Conservation (phyloP, 805 yeast species). For the Kuraishia hungarica region DNA sequence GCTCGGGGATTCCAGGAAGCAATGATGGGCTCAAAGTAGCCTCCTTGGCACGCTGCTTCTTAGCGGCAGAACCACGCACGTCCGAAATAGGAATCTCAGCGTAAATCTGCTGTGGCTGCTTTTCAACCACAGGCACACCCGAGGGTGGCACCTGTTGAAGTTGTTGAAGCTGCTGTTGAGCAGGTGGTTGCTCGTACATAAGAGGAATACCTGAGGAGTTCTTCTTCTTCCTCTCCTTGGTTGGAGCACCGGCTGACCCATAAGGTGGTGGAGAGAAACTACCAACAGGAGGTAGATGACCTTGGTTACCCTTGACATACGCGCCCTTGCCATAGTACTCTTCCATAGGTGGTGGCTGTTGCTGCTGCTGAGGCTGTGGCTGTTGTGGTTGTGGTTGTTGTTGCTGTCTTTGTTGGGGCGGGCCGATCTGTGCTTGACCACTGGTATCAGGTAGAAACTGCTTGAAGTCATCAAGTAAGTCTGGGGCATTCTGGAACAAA, state of each 20-base stretch:
- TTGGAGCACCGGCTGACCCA: slow-evolving; percentile 14
- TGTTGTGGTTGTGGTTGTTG: slow-evolving; percentile 16
- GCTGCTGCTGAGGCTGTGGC: slow-evolving; percentile 11
- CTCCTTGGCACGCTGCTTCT: slow-evolving; percentile 17
- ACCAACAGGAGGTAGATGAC: slow-evolving; percentile 83
- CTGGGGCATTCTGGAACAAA: slow-evolving; percentile 89
- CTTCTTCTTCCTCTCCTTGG: slow-evolving; percentile 16
- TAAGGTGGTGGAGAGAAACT: slow-evolving; percentile 66
- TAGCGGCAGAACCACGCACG: slow-evolving; percentile 25
- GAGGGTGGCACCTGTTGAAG: slow-evolving; percentile 11
- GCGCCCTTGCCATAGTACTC: slow-evolving; percentile 11
- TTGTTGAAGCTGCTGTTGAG: slow-evolving; percentile 8
- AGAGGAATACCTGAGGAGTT: slow-evolving; percentile 7
- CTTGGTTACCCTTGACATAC: slow-evolving; percentile 16
- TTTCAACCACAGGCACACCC: slow-evolving; percentile 5
- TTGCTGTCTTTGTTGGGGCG: slow-evolving; percentile 20
- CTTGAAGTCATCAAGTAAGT: slow-evolving; percentile 87
- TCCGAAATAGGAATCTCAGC: slow-evolving; percentile 40
- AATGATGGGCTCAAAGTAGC: slow-evolving; percentile 51
- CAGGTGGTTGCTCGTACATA: slow-evolving; percentile 7
- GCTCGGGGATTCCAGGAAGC: slow-evolving; percentile 83
- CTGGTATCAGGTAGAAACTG: slow-evolving; percentile 86
- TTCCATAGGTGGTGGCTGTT: slow-evolving; percentile 8
- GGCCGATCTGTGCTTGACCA: slow-evolving; percentile 25
- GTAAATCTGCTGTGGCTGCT: slow-evolving; percentile 18